A percentile compares a stretch with the other conserved stretches of the same genome.
Evolutionary conservation across 148 eudicot genomes (phyloP).

Genomic region (Rhododendron molle): DNA sequence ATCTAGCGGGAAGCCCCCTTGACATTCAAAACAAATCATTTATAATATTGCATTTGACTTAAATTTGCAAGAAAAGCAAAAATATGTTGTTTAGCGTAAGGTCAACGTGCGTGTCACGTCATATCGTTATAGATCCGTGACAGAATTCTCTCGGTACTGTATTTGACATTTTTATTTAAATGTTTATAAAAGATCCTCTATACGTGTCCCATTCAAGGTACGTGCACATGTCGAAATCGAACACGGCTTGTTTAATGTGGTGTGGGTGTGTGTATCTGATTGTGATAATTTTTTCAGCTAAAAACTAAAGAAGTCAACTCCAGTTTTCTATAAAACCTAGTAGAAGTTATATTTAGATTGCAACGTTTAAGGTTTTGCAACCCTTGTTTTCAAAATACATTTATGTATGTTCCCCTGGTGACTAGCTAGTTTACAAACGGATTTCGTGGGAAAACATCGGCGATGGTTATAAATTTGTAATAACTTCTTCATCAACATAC

Average conservation of each 20-base stretch:
- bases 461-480: background rate
- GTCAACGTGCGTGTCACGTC: background rate
- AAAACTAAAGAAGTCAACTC: background rate
- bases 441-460: background rate
- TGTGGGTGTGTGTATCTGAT: background rate
- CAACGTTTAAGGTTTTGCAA: background rate
- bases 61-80: background rate
- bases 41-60: background rate
- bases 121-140: background rate
- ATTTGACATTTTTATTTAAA: background rate
- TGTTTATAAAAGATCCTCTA: no score
- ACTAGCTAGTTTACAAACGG: background rate
- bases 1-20: background rate
- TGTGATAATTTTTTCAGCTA: background rate
- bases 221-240: background rate
- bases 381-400: constrained; percentile 1
- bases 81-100: background rate
- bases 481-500: background rate
- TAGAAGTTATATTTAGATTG: background rate
- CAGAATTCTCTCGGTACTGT: background rate
- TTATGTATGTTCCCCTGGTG: background rate
- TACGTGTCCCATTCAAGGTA: background rate
- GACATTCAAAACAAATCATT: background rate
- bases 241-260: background rate
- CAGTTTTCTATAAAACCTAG: background rate